Evolutionary conservation across 73 alveolate genomes (phyloP).

Genomic region (Halteria grandinella): DNA sequence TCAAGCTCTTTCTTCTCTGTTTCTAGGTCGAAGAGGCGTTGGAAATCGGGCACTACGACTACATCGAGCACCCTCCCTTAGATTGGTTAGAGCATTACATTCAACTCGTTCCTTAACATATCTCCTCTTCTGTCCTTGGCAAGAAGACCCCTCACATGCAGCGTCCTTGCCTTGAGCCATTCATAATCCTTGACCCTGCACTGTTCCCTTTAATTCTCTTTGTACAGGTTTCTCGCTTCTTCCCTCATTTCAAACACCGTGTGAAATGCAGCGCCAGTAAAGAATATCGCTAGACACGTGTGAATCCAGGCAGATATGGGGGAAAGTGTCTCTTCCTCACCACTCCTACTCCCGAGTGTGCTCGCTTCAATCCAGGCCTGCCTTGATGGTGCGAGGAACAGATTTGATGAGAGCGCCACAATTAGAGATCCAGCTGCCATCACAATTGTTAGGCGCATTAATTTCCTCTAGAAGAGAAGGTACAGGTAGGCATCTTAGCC

Average conservation of each 20-base stretch:
- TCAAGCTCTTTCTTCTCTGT: slow-evolving; percentile 56
- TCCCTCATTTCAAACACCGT: slow-evolving; percentile 48
- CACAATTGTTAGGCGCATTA: slow-evolving; percentile 34
- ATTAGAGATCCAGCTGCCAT: slow-evolving; percentile 22
- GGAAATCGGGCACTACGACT: slow-evolving; percentile 60
- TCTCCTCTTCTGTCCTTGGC: slow-evolving; percentile 67
- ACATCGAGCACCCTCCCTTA: slow-evolving; percentile 61
- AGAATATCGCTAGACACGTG: not conserved
- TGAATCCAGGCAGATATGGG: slow-evolving; percentile 43
- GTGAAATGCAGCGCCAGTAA: slow-evolving; percentile 7
- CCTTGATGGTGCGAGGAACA: not conserved
- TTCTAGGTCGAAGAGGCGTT: slow-evolving; percentile 58
- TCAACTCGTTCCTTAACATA: slow-evolving; percentile 40
- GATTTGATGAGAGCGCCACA: slow-evolving; percentile 33
- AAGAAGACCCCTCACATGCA: slow-evolving; percentile 66
- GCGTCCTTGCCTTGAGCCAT: slow-evolving; percentile 70
- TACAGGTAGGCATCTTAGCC: slow-evolving; percentile 60
- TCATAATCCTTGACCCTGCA: slow-evolving; percentile 57
- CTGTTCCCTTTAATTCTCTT: slow-evolving; percentile 30
- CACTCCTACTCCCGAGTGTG: not conserved
- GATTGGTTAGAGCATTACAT: slow-evolving; percentile 13
- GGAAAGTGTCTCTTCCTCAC: too few species aligned
- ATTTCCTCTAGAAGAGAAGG: slow-evolving; percentile 39
- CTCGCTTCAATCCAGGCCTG: slow-evolving; percentile 38
- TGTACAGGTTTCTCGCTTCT: slow-evolving; percentile 60